These are phyloP conservation scores for Aureobasidium namibiae DNA, from an alignment of 2,329 filamentous ascomycete genomes.

Conservation along the genomic window DNA sequence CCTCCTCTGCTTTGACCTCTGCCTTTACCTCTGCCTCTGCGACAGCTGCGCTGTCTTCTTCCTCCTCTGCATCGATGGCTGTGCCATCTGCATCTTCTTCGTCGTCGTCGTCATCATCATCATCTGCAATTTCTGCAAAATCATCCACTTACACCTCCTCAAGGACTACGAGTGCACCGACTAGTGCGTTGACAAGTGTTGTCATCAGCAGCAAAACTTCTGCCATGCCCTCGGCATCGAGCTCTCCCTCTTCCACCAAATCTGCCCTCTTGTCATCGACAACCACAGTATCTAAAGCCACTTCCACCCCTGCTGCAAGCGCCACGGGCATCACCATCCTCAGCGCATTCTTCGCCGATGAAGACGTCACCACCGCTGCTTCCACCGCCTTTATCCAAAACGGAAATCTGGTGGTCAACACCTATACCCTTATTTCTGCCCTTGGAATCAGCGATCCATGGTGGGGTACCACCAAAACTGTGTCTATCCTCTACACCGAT, in stretches of 20 bases:
- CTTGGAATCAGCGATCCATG: conserved; percentile 9
- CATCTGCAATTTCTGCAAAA: not conserved
- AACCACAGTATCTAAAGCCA: not conserved
- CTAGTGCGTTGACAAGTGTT: not conserved
- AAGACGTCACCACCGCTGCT: conserved; percentile 12
- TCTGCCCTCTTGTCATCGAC: not conserved
- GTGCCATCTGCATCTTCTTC: not conserved
- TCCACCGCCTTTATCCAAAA: not conserved
- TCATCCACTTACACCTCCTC: not conserved
- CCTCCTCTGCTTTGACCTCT: too few relatives aligned
- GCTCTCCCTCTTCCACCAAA: not conserved
- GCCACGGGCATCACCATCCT: conserved; percentile 8
- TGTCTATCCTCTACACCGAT: conserved; percentile 13
- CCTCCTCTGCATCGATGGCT: not conserved
- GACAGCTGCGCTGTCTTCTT: not conserved
- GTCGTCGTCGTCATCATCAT: not conserved
- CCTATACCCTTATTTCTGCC: conserved; percentile 6
- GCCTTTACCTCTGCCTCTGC: not conserved
- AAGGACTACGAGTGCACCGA: conserved; percentile 5
- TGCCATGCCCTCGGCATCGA: not conserved
- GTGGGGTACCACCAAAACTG: conserved; percentile 1
- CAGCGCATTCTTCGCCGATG: conserved; percentile 13
- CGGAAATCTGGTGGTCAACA: conserved; percentile 11
- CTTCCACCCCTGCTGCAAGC: not conserved
- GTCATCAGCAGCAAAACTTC: not conserved